Conservation (phyloP, 148 eudicot species). For the Cornus suecica region DNA sequence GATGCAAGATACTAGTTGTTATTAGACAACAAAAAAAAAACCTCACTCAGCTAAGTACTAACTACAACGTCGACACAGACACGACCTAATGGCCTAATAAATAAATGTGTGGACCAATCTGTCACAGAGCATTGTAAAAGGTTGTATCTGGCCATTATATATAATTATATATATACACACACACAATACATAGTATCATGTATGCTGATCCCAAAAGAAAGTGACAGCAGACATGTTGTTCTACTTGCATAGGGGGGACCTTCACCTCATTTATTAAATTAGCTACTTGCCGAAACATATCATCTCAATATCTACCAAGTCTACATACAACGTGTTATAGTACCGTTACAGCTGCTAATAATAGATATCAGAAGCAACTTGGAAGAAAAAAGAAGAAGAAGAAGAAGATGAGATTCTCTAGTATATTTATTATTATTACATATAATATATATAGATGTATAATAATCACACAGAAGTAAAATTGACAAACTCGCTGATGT, state of each 20-base stretch:
- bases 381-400: background rate
- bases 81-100: background rate
- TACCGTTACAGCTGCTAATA: background rate
- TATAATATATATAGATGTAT: too few species aligned
- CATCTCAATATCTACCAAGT: background rate
- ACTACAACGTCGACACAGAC: background rate
- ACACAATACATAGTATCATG: too few species aligned
- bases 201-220: background rate
- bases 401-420: background rate
- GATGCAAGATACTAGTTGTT: background rate
- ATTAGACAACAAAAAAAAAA: too few species aligned
- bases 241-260: slow-evolving; percentile 12
- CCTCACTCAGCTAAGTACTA: background rate
- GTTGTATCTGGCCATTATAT: background rate
- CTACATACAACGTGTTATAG: background rate
- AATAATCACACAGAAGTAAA: too few species aligned
- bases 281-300: background rate
- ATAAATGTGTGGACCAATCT: background rate
- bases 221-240: background rate
- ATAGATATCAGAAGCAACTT: background rate
- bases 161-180: background rate
- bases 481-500: too few species aligned
- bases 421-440: too few species aligned
- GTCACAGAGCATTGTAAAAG: background rate
- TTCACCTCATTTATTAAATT: background rate